Base-by-base conservation (phyloP, 257 asterid genomes). In the Ajuga chamaepitys region DNA sequence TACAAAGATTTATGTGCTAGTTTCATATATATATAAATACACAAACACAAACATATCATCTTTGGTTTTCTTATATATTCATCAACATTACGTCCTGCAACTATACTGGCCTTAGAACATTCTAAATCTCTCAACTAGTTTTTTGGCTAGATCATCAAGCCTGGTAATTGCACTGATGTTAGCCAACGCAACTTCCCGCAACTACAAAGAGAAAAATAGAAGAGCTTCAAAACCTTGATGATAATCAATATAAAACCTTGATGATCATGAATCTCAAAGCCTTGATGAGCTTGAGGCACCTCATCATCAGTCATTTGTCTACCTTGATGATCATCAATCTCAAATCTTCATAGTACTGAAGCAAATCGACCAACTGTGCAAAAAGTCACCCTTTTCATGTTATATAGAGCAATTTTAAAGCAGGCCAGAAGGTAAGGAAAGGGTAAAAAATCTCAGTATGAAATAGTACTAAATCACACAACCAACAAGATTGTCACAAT, bases 301-400 rank as follows among this genome's bases (percentile, higher is more conserved):
- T 90, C 99, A 71, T 94, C 99, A 73, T 90, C 99, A 74, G 95
- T 83, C 97, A 88, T 90, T 81, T 94, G 99, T 70, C 94, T 82
- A 78, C 99, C 99, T 68, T 82, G 75, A 75, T 85, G 91, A 70
- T 94, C 96, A 83, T 94, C 95, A 67, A 94, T 94, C 78, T 88
- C 97, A 75, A 94, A 50, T 86, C 83, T 81, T 88, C 99, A 72
- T 94, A 94, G 76, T 86, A 94, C 80, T 94, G 96, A 67, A 94
- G 97, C 82, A 94, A 79, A 81, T 94, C 99, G 61, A 90, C 97
- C 74, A 94, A 75, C 82, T 94, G 99, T 5, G 92, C 91, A 68
- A 94, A 94, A 51, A 94, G 96, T 68, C 86, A 88, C 74, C 99
- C 97, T 79, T 90, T 60, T 83, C 96, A 67, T 94, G 96, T 73